Percentiles rank a stretch among this genome's conserved stretches.
Evolutionary conservation across 208 protist species (phyloP).

Genomic region (Jaenimonas drosophilae): DNA sequence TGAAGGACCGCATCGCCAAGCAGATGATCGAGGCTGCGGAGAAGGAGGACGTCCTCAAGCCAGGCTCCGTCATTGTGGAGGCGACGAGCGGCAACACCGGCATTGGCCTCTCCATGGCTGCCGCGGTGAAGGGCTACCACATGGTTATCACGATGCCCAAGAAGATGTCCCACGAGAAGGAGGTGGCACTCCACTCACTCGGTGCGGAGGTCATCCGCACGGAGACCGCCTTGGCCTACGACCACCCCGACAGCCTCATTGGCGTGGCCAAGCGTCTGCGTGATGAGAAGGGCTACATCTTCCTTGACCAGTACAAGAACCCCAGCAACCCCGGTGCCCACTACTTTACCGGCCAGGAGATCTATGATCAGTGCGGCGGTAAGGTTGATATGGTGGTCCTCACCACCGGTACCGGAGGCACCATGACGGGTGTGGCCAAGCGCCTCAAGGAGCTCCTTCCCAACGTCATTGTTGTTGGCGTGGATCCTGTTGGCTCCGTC

Average conservation of each 20-base stretch:
- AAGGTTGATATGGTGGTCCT: conserved; percentile 95
- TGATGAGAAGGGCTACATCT: conserved; percentile 92
- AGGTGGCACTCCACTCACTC: conserved; percentile 81
- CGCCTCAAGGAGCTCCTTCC: conserved; percentile 51
- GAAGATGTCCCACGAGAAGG: conserved; percentile 98
- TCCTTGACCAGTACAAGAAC: conserved; percentile 97
- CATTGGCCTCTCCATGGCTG: conserved; percentile 94
- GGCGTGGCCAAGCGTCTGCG: conserved; percentile 88
- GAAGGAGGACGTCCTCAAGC: conserved; percentile 83
- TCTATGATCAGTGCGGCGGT: conserved; percentile 90
- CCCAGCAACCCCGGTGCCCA: conserved; percentile 92
- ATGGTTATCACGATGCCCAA: conserved; percentile 97
- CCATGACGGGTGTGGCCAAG: conserved; percentile 92
- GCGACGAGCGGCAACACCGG: conserved; percentile 96
- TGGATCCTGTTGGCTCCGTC: conserved; percentile 95
- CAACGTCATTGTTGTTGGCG: conserved; percentile 89
- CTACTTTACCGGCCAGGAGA: conserved; percentile 95
- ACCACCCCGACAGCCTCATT: conserved; percentile 95
- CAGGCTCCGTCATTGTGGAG: conserved; percentile 94
- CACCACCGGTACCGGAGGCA: conserved; percentile 94
- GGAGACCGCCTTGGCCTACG: conserved; percentile 92
- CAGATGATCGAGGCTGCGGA: conserved; percentile 96
- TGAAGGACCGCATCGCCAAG: conserved; percentile 97
- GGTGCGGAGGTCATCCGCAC: conserved; percentile 96
- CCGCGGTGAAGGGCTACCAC: conserved; percentile 91